phyloP scores from a whole-genome alignment of 768 basidiomycete species.

The Neoboletus subvelutipes region DNA sequence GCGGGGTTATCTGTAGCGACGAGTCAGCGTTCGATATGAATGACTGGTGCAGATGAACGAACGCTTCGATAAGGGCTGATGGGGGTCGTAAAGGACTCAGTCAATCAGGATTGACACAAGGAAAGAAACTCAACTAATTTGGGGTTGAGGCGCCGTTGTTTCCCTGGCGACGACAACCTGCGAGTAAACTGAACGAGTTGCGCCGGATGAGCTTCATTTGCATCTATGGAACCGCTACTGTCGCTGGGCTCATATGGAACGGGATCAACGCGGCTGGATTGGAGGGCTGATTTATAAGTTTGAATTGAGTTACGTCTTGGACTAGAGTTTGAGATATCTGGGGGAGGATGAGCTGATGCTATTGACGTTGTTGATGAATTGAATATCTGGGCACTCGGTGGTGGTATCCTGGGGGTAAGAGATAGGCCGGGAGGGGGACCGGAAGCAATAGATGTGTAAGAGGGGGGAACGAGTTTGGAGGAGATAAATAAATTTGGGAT shows the following conservation, averaged over 20 bases:
- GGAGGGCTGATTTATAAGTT: conserved; percentile 45
- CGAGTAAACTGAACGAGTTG: conserved; percentile 28
- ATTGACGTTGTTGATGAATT: conserved; percentile 14
- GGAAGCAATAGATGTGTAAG: conserved; percentile 27
- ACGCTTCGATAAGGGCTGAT: conserved; percentile 63
- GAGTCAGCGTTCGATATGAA: neutral
- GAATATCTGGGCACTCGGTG: conserved; percentile 6
- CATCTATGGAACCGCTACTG: conserved; percentile 47
- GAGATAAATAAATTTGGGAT: conserved; percentile 61
- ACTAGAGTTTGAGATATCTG: conserved; percentile 15
- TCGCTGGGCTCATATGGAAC: conserved; percentile 45
- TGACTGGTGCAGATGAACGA: conserved; percentile 29
- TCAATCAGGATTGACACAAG: conserved; percentile 14
- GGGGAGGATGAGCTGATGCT: neutral
- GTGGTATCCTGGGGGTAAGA: conserved; percentile 11
- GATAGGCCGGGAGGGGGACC: conserved; percentile 29
- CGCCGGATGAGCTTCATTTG: conserved; percentile 34
- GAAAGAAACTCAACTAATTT: conserved; percentile 45
- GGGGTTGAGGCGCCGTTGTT: conserved; percentile 47
- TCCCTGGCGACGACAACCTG: conserved; percentile 35
- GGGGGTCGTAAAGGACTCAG: conserved; percentile 15
- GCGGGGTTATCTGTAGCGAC: conserved; percentile 49
- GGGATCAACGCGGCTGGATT: conserved; percentile 23
- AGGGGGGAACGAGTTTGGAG: conserved; percentile 45
- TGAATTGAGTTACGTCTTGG: conserved; percentile 27